A percentile compares a stretch with the other conserved stretches of the same genome.
Evolutionary conservation across 2,329 filamentous ascomycete species (phyloP).

Genomic region (Macrophomina tecta): DNA sequence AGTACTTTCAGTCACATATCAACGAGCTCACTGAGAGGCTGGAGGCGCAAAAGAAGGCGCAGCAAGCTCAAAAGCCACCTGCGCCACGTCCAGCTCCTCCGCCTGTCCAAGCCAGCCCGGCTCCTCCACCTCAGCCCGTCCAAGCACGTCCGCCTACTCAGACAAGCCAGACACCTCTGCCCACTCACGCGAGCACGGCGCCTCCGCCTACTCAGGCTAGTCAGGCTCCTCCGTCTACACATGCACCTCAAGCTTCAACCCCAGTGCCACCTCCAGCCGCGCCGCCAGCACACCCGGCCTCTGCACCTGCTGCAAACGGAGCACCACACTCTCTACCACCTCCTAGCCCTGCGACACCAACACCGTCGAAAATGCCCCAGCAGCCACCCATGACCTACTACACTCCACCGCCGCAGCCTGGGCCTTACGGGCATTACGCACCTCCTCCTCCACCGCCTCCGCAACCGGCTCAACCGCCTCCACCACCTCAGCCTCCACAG

Average conservation of each 20-base stretch:
- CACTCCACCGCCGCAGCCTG: conserved; percentile 15
- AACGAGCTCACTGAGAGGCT: conserved; percentile 71
- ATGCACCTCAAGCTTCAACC: background rate
- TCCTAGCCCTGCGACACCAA: background rate
- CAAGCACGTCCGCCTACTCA: background rate
- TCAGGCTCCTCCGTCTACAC: background rate
- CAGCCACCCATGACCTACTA: conserved; percentile 28
- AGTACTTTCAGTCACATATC: conserved; percentile 80
- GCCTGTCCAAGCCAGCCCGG: background rate
- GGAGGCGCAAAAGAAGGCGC: conserved; percentile 45
- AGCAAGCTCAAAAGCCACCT: conserved; percentile 12
- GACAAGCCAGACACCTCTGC: background rate
- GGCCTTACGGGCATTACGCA: conserved; percentile 16
- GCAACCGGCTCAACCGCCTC: conserved; percentile 11
- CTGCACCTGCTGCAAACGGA: background rate
- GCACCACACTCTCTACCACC: background rate
- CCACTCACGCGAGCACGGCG: background rate
- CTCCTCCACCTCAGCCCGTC: background rate
- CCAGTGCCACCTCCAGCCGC: background rate
- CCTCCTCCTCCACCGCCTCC: conserved; percentile 22
- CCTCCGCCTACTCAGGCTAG: background rate
- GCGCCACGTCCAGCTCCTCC: conserved; percentile 1
- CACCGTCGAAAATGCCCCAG: conserved; percentile 21
- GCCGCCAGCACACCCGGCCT: conserved; percentile 1
- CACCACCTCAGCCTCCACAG: conserved; percentile 16